phyloP scores from a whole-genome alignment of 257 asterid species.

The Gynochthodes officinalis region DNA sequence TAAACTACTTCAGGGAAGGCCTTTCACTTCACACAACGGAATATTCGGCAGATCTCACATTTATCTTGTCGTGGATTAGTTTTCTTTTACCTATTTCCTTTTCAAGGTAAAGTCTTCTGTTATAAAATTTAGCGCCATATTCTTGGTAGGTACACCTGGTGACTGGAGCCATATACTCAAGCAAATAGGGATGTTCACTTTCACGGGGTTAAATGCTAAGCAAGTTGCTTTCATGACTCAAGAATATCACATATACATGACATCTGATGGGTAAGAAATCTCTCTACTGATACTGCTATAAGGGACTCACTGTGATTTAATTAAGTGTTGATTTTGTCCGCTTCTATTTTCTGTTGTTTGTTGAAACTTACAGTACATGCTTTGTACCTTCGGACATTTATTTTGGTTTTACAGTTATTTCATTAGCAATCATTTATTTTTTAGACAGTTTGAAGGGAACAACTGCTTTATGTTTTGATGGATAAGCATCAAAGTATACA shows the following conservation, averaged over 20 bases:
- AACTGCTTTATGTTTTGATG: too few relatives aligned
- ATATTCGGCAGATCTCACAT: not conserved
- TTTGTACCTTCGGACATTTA: too few relatives aligned
- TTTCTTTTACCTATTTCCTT: not conserved
- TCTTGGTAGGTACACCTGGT: slow-evolving; percentile 68
- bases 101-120: not conserved
- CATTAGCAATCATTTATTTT: too few relatives aligned
- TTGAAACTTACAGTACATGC: not conserved
- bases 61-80: not conserved
- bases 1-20: not conserved
- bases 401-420: too few relatives aligned
- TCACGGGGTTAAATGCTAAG: slow-evolving; percentile 59
- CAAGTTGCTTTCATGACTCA: slow-evolving; percentile 78
- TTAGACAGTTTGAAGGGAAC: too few relatives aligned
- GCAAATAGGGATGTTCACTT: slow-evolving; percentile 90
- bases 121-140: not conserved
- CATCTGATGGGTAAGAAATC: slow-evolving; percentile 73
- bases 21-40: not conserved
- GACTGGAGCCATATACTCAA: slow-evolving; percentile 86
- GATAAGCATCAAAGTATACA: too few relatives aligned
- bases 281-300: not conserved
- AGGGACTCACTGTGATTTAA: not conserved
- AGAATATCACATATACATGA: slow-evolving; percentile 84
- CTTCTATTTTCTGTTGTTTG: not conserved
- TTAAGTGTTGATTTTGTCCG: not conserved